phyloP scores from a whole-genome alignment of 768 basidiomycete species.

The Hygrocybe coccinea region DNA sequence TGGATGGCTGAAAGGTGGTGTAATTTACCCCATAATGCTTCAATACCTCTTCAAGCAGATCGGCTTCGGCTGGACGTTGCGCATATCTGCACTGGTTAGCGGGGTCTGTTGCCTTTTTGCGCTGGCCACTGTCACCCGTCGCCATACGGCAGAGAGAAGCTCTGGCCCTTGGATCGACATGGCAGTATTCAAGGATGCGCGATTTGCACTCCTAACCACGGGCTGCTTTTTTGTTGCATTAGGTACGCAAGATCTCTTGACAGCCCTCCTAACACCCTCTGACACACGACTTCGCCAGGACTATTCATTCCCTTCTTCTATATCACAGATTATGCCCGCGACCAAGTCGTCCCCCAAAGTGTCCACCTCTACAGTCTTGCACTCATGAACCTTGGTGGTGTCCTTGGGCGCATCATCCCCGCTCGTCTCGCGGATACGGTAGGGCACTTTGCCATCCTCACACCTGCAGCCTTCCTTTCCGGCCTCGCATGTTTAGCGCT shows the following conservation, averaged over 20 bases:
- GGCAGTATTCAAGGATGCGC: conserved; percentile 42
- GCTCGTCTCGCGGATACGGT: conserved; percentile 59
- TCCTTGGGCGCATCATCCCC: conserved; percentile 60
- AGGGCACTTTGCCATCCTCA: conserved; percentile 64
- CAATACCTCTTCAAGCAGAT: conserved; percentile 49
- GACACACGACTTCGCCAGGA: conserved; percentile 34
- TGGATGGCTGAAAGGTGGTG: conserved; percentile 63
- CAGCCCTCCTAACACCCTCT: conserved; percentile 1
- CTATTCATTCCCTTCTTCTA: conserved; percentile 71
- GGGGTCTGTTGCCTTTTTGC: conserved; percentile 45
- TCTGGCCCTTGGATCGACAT: conserved; percentile 26
- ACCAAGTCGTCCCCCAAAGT: conserved; percentile 34
- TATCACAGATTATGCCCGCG: conserved; percentile 55
- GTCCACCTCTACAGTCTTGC: conserved; percentile 55
- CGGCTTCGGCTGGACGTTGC: conserved; percentile 61
- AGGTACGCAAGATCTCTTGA: conserved; percentile 37
- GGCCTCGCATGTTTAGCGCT: conserved; percentile 55
- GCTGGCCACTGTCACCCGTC: conserved; percentile 41
- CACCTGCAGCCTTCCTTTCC: conserved; percentile 56
- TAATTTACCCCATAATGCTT: conserved; percentile 63
- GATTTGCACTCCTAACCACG: conserved; percentile 48
- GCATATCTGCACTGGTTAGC: conserved; percentile 51
- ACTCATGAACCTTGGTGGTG: conserved; percentile 63
- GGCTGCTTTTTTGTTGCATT: conserved; percentile 59
- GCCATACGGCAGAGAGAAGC: conserved; percentile 23